Conservation (phyloP, 441 rosid species). For the Gossypium schwendimanii region DNA sequence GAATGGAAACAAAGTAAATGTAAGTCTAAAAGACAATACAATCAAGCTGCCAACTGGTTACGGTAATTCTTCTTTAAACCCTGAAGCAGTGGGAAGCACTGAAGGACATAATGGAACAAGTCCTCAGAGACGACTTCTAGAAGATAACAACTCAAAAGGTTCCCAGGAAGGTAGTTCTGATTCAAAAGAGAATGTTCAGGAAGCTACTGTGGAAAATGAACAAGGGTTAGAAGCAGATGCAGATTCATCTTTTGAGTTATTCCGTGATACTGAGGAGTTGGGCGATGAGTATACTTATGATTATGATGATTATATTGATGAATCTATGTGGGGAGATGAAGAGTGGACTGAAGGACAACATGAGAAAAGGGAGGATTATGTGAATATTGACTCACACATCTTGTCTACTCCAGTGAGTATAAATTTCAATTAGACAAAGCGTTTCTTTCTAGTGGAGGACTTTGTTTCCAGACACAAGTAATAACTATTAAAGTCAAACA, state of each 20-base stretch:
- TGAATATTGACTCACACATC: conserved; percentile 85
- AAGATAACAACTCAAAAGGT: conserved; percentile 47
- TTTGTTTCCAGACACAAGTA: conserved; percentile 12
- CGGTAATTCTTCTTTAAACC: conserved; percentile 33
- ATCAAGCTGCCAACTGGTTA: conserved; percentile 35
- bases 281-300: conserved; percentile 86
- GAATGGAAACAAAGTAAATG: conserved; percentile 27
- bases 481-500: conserved; percentile 3
- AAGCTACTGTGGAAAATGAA: conserved; percentile 78
- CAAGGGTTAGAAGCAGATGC: conserved; percentile 87
- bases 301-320: conserved; percentile 91
- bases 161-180: conserved; percentile 44
- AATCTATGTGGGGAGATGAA: conserved; percentile 91
- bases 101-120: conserved; percentile 39
- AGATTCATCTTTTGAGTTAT: conserved; percentile 80
- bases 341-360: conserved; percentile 86
- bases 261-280: conserved; percentile 87
- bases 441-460: conserved; percentile 11
- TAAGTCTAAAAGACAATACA: conserved; percentile 22
- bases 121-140: conserved; percentile 68
- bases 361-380: conserved; percentile 82
- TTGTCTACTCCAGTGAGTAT: conserved; percentile 89
- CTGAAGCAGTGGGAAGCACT: conserved; percentile 5
- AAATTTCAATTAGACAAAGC: conserved; percentile 18
- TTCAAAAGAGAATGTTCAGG: conserved; percentile 41